Evolutionary conservation across 2,329 filamentous ascomycete genomes (phyloP), one percentile per base, ranked within the genome.

Genomic region (Pseudocercospora crystallina): DNA sequence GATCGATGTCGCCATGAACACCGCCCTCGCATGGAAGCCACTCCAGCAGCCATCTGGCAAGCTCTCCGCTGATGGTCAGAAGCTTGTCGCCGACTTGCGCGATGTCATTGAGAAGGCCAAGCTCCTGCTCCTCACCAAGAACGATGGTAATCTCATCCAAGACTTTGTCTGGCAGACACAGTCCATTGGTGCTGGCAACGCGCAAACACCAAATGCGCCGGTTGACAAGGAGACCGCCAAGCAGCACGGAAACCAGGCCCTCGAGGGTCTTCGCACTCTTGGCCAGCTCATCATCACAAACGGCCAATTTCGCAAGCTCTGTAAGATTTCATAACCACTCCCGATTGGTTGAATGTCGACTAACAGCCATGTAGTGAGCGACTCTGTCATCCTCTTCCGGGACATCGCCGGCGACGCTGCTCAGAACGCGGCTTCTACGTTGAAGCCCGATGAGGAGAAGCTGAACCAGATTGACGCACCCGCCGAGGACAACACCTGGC

Each of bases 151-250:
- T 65, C 75, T 97, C 51, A 76, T 99, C 14, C 94, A 99, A 68
- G 91, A 99, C 65, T 97, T 99, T 72, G 89, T 97, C 72, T 99
- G 89, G 87, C 88, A 96, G 68, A 91, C 90, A 0, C 84, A 90
- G 66, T 80, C 87, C 40, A 84, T 94, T 56, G 82, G 84, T 46
- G 74, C 81, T 50, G 84, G 79, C 63, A 77, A 80, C 44, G 78
- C 89, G 20, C 70, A 74, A 51, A 71, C 78, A 1, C 88, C 89
- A 3, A 77, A 79, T 49, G 80, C 82, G 1, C 86, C 90, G 0
- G 63, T 95, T 41, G 80, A 83, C 66, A 95, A 90, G 76, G 84
- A 88, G 1, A 80, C 81, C 2, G 89, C 88, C 20, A 83, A 87
- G 73, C 85, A 92, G 67, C 89, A 99, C 68, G 89, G 86, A 35